Base-by-base conservation (phyloP, 2,329 filamentous ascomycete species). In the Sporothrix schenckii region DNA sequence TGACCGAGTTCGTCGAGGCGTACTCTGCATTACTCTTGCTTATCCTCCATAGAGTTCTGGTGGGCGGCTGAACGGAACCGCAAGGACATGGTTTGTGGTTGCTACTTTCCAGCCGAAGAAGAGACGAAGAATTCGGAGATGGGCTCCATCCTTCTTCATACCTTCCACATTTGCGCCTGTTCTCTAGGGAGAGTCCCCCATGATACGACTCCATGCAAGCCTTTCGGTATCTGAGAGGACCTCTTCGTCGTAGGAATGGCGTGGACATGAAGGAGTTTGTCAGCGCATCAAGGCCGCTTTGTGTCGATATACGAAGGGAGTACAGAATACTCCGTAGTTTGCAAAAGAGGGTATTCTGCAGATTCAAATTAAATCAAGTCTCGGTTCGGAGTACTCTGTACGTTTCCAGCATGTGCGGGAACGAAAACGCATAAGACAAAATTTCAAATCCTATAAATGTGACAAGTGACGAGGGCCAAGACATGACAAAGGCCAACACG, bases 401-500 rank as follows among this genome's bases (percentile, higher is more conserved):
- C 11, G 19, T 14, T 30, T 9, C 53, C 24, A 56, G 24, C 27
- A 3, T 56, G 53, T 13, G 14, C 24, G 24, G 7, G 9, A 41
- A 21, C 39, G 4, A 10, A 41, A 47, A 13, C 34, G 58, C n/a
- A 39, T 16, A 16, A n/a, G 11, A 39, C 53, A 19, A 30, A 52
- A 39, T 13, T 7, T 47, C 10, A 24, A 58, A 53, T 2, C n/a
- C 47, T 52, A 66, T 11, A 63, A 54, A 54, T 14, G 30, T 53
- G 34, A 68, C 30, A 56, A 41, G 52, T 56, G 63, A 66, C 47
- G 47, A 34, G 30, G 63, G 63, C 27, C 27, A 66, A 39, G 30
- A 66, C 30, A 2, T 41, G 16, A 7, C 58, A 34, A 44, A 39
- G n/a, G 11, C 54, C 58, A 21, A 47, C 39, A 47, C 39, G 39